Base-by-base conservation (phyloP, 306 rosid species). In the Argentina anserina region DNA sequence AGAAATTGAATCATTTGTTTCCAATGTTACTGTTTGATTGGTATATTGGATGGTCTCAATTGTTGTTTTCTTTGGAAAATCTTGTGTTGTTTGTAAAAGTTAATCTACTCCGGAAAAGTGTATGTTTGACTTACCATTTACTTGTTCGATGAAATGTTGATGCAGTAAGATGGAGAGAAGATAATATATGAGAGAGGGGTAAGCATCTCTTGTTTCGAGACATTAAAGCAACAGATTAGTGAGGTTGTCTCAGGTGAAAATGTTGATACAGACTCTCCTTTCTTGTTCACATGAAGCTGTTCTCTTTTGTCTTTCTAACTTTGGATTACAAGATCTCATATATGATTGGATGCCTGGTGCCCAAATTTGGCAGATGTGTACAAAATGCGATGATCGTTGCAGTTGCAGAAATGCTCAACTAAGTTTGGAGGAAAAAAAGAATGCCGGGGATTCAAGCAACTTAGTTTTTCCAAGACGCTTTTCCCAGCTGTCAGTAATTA, bases 291-390 rank as follows among this genome's bases (percentile, higher is more conserved):
- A 75, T 82, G 86, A 87, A 79, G 85, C 82, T 85, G 85, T 82
- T 78, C 67, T 75, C 81, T 82, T 80, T 87, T 69, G 47, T 79
- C 79, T 65, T 56, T 80, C 70, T 82, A 82, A 85, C 75, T 69
- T 77, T 80, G 83, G 85, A 78, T 77, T 82, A 75, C 73, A 75
- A 59, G 76, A 78, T 81, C 40, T 76, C 82, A 79, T 55, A 20
- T 74, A 89, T 86, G 88, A 87, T 45, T 65, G 80, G 84, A 75
- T 85, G 84, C 84, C 80, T 78, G 84, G 84, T 85, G 76, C 83
- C 81, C 84, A 81, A 90, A 86, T 82, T 82, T 86, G 90, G 85
- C 90, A 87, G 97, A 92, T 87, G 80, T 86, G 87, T 84, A 66
- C 79, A 40, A 86, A 86, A 72, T 79, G 92, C 71, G 75, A 75